Evolutionary conservation across 768 basidiomycete genomes (phyloP), one percentile per base, ranked within the genome.

Genomic region (Postia placenta): DNA sequence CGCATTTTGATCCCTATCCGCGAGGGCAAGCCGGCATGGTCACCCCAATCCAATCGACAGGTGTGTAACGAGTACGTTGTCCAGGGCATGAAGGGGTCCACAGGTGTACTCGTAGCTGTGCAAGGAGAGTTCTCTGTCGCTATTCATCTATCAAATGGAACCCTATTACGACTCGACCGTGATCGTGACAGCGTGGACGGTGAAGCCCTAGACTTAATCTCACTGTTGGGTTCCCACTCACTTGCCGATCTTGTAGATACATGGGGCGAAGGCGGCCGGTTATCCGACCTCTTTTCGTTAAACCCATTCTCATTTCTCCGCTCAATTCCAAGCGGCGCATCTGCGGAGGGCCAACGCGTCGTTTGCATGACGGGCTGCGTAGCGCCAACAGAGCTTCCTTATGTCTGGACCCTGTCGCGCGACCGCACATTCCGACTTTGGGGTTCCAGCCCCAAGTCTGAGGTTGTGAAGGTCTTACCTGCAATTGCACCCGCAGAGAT

Each of bases 381-480:
- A 36, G 85, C 82, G 67, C 87, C 87, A 15, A 85, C 84, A 12
- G 86, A 87, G 60, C 73, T 87, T 49, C 77, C 74, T 28, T 74
- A 87, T 57, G 70, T 85, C 19, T 95, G 90, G 80, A 85, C 92
- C 1, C 74, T 98, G 36, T 92, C 93, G 7, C 76, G 92, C 47
- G 92, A 96, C 69, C 78, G 87, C 47, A 85, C 83, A 27, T 72
- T 98, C 36, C 78, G 92, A 33, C 71, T 88, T 37, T 97, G 93
- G 93, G 85, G 87, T 54, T 74, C 83, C 24, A 79, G 84, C 63
- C 72, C 80, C 47, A 83, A 83, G 38, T 85, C 88, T 60, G 74
- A 85, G n/a, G 76, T 81, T 25, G 78, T 79, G 26, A 83, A 77
- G 60, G 64, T 69, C 11, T 66, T 87, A 38, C 70, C 78, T 11